Evolutionary conservation across 768 basidiomycete genomes (phyloP).

Genomic region (Termitomyces sp.): DNA sequence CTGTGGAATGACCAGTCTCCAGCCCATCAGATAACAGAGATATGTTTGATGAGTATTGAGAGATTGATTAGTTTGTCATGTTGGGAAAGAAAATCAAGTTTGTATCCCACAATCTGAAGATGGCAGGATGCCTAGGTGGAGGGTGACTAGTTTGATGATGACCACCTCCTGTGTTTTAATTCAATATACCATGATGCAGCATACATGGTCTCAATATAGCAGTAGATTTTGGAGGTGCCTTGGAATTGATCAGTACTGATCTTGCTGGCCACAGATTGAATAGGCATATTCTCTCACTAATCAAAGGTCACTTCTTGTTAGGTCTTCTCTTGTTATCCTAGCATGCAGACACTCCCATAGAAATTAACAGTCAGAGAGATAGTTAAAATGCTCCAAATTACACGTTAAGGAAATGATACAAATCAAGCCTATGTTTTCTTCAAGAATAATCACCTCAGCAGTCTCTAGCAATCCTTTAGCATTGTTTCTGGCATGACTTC

Average conservation of each 20-base stretch:
- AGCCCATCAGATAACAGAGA: not conserved
- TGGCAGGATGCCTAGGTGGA: not conserved
- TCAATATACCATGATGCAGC: not conserved
- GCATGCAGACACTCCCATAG: not conserved
- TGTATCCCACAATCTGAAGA: not conserved
- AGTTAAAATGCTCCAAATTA: too few species aligned
- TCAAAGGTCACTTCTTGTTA: not conserved
- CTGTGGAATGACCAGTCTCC: not conserved
- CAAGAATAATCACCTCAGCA: not conserved
- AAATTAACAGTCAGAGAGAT: not conserved
- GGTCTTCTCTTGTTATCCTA: too few species aligned
- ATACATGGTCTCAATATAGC: too few species aligned
- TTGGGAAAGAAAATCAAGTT: not conserved
- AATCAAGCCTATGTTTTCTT: not conserved
- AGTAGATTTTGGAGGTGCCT: not conserved
- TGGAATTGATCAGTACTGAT: not conserved
- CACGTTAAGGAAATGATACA: not conserved
- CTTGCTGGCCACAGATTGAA: too few species aligned
- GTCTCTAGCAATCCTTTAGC: not conserved
- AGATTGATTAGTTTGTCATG: not conserved
- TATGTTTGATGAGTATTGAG: not conserved
- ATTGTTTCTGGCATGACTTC: not conserved
- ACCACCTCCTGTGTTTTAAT: not conserved
- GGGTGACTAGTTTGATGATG: not conserved
- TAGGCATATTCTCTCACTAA: not conserved